phyloP scores from a whole-genome alignment of 73 alveolate species.

The Tetrahymena elliotti region DNA sequence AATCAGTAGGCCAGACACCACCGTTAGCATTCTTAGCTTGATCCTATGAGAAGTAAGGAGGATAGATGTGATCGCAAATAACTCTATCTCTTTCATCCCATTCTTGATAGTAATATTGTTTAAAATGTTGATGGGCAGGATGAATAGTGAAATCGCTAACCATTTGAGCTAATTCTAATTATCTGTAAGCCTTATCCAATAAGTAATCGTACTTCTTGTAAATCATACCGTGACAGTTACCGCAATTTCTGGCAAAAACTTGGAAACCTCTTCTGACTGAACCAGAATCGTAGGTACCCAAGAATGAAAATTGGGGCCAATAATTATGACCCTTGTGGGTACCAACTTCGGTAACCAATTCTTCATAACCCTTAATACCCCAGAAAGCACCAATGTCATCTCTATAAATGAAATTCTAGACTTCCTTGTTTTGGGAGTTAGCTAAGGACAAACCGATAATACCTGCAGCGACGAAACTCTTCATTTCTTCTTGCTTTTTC shows the following conservation, averaged over 20 bases:
- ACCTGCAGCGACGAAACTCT: background rate
- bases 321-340: constrained; percentile 76
- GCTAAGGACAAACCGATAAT: constrained; percentile 1
- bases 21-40: constrained; percentile 90
- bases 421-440: constrained; percentile 3
- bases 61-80: constrained; percentile 81
- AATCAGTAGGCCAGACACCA: constrained; percentile 91
- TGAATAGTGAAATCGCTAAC: constrained; percentile 69
- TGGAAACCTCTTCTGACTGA: constrained; percentile 88
- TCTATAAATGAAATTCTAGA: constrained; percentile 72
- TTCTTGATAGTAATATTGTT: constrained; percentile 83
- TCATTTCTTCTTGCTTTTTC: background rate
- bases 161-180: constrained; percentile 76
- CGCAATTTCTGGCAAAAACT: constrained; percentile 83
- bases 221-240: constrained; percentile 87
- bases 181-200: constrained; percentile 81
- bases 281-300: constrained; percentile 77
- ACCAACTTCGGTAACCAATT: constrained; percentile 84
- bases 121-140: constrained; percentile 86
- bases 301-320: constrained; percentile 87
- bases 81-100: constrained; percentile 90
- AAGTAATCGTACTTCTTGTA: constrained; percentile 81
- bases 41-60: constrained; percentile 89
- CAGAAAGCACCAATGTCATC: constrained; percentile 90
- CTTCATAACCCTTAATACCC: constrained; percentile 95